Base-by-base conservation (phyloP, 1,139 yeast genomes). In the Yamadazyma mexicana region DNA sequence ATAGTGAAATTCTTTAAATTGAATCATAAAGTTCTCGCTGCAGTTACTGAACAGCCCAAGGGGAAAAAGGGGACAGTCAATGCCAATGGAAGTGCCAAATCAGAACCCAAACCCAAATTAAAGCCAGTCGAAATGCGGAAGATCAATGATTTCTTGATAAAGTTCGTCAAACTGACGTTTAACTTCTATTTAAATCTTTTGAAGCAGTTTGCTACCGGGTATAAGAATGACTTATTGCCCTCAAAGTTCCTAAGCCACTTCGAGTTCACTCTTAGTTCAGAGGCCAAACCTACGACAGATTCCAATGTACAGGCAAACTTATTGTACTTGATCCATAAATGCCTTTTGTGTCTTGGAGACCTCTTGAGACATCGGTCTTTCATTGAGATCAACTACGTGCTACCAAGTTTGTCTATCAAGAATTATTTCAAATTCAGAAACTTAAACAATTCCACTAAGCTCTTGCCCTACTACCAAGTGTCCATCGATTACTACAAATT, bases 311-410 rank as follows among this genome's bases (percentile, higher is more conserved):
- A 62, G 38, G 74, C 73, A 3, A 66, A 75, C 40, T 50, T 79
- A 6, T 63, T 79, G 10, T 72, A 71, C 46, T 58, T 79, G 20
- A 62, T 75, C 25, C 81, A 82, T 50, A 69, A 75, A 43, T 79
- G 81, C 43, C 61, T 81, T 29, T 56, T 83, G 9, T 74, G 73
- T 40, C 59, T 82, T 38, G 89, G 87, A 3, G 80, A 81, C 38
- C 61, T 81, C 17, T 71, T 81, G 2, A 73, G 88, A 39, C 83
- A 81, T 54, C 66, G 79, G 47, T 61, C 79, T 1, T 58, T 70
- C 29, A 58, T 73, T 42, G 79, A 75, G 36, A 58, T 63, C 23
- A 57, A 67, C 5, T 76, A 60, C 51, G 66, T 69, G 10, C 50
- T 51, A 11, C 76, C 76, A 1, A 56, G 64, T 39, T 43, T 60